A percentile compares a stretch with the other conserved stretches of the same genome.
Conservation (phyloP, 352 stramenopile species). For the Globisporangium paroecandrum region DNA sequence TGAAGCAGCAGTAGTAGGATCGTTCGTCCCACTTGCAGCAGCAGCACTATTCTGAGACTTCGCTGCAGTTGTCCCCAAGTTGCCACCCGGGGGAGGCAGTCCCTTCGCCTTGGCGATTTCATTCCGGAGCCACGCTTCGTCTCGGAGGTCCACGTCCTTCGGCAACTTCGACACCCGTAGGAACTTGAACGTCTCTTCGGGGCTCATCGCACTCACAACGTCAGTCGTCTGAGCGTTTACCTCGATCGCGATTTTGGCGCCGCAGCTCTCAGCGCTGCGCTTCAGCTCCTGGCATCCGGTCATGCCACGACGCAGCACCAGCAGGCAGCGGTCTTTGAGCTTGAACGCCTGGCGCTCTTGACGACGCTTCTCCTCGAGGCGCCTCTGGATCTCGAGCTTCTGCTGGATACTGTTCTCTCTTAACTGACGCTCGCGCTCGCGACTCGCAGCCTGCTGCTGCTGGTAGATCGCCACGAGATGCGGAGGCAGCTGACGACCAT, state of each 20-base stretch:
- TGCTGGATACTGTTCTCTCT: conserved; percentile 15
- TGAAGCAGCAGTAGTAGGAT: conserved; percentile 8
- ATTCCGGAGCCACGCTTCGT: conserved; percentile 64
- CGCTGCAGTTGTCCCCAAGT: not conserved
- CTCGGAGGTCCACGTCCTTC: conserved; percentile 60
- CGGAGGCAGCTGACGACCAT: conserved; percentile 18
- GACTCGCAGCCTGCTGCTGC: conserved; percentile 24
- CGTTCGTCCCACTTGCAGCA: not conserved
- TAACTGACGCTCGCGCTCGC: conserved; percentile 16
- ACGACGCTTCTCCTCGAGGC: conserved; percentile 23
- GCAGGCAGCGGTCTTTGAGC: conserved; percentile 52
- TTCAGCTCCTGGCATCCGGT: conserved; percentile 71
- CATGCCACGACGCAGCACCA: conserved; percentile 71
- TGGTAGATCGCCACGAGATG: conserved; percentile 23
- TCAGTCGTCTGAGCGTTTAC: conserved; percentile 75
- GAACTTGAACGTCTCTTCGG: conserved; percentile 60
- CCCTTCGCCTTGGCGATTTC: conserved; percentile 67
- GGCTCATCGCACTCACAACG: conserved; percentile 68
- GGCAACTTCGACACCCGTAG: conserved; percentile 67
- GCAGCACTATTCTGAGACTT: not conserved
- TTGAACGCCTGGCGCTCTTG: conserved; percentile 45
- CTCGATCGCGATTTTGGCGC: conserved; percentile 70
- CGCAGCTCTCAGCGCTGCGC: conserved; percentile 47
- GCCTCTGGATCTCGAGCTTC: conserved; percentile 15
- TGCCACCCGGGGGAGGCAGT: conserved; percentile 10